Evolutionary conservation across 2,329 filamentous ascomycete species (phyloP), one percentile per base, ranked within the genome.

Genomic region (Colletotrichum somersetense): DNA sequence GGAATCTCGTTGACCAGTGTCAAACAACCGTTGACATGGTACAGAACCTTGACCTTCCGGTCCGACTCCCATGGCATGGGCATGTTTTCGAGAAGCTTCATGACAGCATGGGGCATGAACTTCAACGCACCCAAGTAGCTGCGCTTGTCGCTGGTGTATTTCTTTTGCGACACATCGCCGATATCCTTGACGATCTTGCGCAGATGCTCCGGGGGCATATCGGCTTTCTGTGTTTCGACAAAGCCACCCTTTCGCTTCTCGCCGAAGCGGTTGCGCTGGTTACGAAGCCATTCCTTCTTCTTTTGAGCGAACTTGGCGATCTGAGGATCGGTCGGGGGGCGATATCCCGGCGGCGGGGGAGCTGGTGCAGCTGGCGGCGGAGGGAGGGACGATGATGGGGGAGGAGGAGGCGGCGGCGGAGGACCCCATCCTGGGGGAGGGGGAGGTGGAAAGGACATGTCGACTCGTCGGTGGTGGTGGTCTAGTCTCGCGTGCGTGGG

Each of bases 31-130:
- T 99, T 99, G 78, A 98, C 95, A 80, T 99, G 96, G 81, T 99
- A 99, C 16, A 99, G 87, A 38, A 99, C 96, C 84, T 98, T 98
- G 74, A 99, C 97, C 79, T 99, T 96, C 74, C 95, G 91, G 35
- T 94, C 91, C 69, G 95, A 96, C 84, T 99, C 96, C 96, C 96
- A 99, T 0, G 96, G 96, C 96, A 99, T 99, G 5, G 96, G 96
- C 96, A 99, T 99, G 78, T 99, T 99, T 85, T 99, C 96, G 68
- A 99, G 83, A 33, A 99, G 88, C 86, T 99, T 99, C 84, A 99
- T 85, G 14, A 99, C 96, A 7, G 96, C 96, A 80, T 99, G 96
- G 1, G 96, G 96, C 96, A 99, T 99, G 85, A 98, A 99, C 84
- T 99, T 99, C 74, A 99, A 85, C 44, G 97, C 96, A 74, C 97